These are phyloP conservation scores for Entomortierella lignicola DNA, from an alignment of 192 early-diverging fungal species.

Conservation along the genomic window DNA sequence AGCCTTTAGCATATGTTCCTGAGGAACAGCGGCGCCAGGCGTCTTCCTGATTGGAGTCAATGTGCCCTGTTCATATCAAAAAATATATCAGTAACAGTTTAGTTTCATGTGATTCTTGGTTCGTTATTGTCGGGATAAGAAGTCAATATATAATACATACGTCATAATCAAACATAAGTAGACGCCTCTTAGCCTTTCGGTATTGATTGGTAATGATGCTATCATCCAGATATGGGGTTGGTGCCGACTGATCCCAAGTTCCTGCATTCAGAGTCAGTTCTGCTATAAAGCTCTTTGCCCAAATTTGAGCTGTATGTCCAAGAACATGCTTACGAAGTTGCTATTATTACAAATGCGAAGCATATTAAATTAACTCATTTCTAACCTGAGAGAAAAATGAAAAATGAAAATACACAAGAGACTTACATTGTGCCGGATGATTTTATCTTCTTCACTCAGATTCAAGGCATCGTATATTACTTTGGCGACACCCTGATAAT, in stretches of 20 bases:
- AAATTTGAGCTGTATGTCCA: slow-evolving; percentile 85
- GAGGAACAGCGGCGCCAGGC: slow-evolving; percentile 84
- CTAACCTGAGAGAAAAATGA: too few species aligned
- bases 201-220: slow-evolving; percentile 59
- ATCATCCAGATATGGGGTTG: slow-evolving; percentile 58
- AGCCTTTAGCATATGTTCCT: slow-evolving; percentile 83
- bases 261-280: slow-evolving; percentile 70
- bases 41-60: slow-evolving; percentile 91
- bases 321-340: slow-evolving; percentile 87
- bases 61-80: slow-evolving; percentile 74
- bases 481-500: slow-evolving; percentile 79
- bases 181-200: slow-evolving; percentile 71
- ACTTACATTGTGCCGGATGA: slow-evolving; percentile 68
- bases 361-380: too few species aligned
- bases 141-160: slow-evolving; percentile 50
- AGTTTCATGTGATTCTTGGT: background rate
- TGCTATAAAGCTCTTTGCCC: slow-evolving; percentile 87
- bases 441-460: slow-evolving; percentile 74
- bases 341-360: slow-evolving; percentile 15
- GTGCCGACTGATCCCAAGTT: slow-evolving; percentile 56
- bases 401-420: too few species aligned
- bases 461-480: slow-evolving; percentile 80
- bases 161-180: slow-evolving; percentile 97
- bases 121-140: too few species aligned
- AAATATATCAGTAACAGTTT: background rate